phyloP scores from a whole-genome alignment of 1,139 yeast genomes.

The Nakaseomyces uthaithaninus region DNA sequence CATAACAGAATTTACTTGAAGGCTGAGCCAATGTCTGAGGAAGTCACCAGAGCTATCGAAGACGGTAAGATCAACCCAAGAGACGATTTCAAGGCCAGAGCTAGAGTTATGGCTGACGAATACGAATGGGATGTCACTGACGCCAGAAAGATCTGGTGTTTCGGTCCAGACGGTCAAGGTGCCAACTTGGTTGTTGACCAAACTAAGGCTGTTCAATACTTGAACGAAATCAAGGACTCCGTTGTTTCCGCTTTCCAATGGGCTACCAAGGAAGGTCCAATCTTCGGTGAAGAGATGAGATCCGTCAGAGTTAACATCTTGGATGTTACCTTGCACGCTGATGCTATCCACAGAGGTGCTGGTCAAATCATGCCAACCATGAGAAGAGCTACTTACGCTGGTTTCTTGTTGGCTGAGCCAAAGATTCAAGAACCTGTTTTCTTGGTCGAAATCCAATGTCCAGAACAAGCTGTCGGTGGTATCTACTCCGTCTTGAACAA shows the following conservation, averaged over 20 bases:
- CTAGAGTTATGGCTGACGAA: constrained; percentile 97
- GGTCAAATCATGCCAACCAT: constrained; percentile 99
- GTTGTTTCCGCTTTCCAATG: constrained; percentile 99
- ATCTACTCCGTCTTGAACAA: constrained; percentile 98
- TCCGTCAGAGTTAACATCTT: constrained; percentile 94
- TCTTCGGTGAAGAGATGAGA: constrained; percentile 94
- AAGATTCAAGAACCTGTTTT: constrained; percentile 98
- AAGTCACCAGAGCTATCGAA: constrained; percentile 88
- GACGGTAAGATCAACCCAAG: constrained; percentile 84
- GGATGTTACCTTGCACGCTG: constrained; percentile 99
- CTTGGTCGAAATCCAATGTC: constrained; percentile 99
- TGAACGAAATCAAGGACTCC: constrained; percentile 98
- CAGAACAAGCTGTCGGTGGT: constrained; percentile 99
- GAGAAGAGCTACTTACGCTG: constrained; percentile 99
- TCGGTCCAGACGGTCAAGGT: constrained; percentile 99
- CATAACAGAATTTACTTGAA: constrained; percentile 99
- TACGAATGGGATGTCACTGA: constrained; percentile 99
- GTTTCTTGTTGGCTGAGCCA: constrained; percentile 97
- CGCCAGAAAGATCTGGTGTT: constrained; percentile 99
- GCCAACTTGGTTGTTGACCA: constrained; percentile 98
- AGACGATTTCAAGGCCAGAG: constrained; percentile 99
- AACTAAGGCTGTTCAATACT: constrained; percentile 99
- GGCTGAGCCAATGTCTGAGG: constrained; percentile 95
- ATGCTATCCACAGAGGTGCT: constrained; percentile 99
- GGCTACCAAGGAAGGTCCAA: constrained; percentile 99